Evolutionary conservation across 768 basidiomycete species (phyloP).

Genomic region (Pulveroboletus sp.): DNA sequence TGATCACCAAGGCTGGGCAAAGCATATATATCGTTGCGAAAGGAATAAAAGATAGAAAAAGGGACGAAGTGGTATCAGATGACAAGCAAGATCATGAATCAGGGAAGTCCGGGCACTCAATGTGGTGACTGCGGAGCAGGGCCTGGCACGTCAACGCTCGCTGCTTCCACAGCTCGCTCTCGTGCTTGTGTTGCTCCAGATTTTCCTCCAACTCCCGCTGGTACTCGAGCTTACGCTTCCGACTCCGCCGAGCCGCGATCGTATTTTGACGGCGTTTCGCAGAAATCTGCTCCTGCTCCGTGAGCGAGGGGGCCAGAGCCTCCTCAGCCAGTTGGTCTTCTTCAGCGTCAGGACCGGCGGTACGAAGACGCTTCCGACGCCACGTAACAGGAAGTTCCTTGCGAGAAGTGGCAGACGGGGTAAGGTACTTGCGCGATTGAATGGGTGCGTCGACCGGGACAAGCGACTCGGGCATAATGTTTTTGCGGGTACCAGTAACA

Average conservation of each 20-base stretch:
- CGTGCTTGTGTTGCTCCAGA: conserved; percentile 49
- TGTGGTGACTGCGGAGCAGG: conserved; percentile 54
- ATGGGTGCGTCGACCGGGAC: conserved; percentile 78
- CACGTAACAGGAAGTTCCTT: conserved; percentile 78
- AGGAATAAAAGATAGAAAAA: conserved; percentile 7
- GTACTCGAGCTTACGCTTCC: conserved; percentile 72
- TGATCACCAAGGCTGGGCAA: background rate
- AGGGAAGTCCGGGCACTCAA: conserved; percentile 52
- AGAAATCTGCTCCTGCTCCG: conserved; percentile 67
- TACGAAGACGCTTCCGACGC: conserved; percentile 56
- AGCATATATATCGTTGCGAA: conserved; percentile 7
- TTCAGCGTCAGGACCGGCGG: conserved; percentile 47
- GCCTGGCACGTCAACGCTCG: conserved; percentile 48
- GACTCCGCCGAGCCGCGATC: conserved; percentile 76
- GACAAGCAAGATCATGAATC: conserved; percentile 24
- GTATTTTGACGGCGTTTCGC: conserved; percentile 84
- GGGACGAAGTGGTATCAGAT: conserved; percentile 2
- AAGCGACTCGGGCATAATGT: conserved; percentile 60
- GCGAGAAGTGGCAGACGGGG: conserved; percentile 72
- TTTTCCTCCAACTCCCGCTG: conserved; percentile 61
- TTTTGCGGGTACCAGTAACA: conserved; percentile 72
- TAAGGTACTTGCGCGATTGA: conserved; percentile 70
- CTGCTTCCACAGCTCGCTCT: conserved; percentile 63
- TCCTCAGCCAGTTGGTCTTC: conserved; percentile 37
- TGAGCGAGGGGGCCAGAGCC: conserved; percentile 37